Evolutionary conservation across 768 basidiomycete genomes (phyloP).

Genomic region (Mycena rebaudengoi): DNA sequence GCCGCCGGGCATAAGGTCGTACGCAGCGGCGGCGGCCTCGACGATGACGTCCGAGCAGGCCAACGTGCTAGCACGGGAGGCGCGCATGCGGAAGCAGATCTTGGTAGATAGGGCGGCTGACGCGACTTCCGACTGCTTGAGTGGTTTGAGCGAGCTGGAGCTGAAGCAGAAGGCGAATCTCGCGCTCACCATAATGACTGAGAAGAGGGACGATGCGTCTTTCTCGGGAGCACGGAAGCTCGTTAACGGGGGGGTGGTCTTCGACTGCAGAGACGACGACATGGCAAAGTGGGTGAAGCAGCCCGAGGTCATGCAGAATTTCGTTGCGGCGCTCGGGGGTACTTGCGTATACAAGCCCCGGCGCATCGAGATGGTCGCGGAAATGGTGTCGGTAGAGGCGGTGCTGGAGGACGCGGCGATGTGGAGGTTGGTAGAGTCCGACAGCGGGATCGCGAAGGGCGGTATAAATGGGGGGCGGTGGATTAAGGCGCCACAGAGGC

Average conservation of each 20-base stretch:
- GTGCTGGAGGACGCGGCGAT: conserved; percentile 29
- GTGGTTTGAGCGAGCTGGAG: neutral
- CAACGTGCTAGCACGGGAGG: neutral
- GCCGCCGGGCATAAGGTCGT: neutral
- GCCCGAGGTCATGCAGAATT: neutral
- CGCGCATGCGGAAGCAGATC: neutral
- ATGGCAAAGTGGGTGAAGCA: neutral
- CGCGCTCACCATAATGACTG: neutral
- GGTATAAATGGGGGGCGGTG: neutral
- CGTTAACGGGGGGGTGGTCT: conserved; percentile 2
- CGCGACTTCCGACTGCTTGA: neutral
- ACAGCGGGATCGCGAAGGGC: neutral
- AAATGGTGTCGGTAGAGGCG: conserved; percentile 7
- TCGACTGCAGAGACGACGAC: conserved; percentile 6
- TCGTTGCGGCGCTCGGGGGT: neutral
- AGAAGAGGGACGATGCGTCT: neutral
- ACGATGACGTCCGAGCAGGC: conserved; percentile 5
- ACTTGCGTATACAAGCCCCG: neutral
- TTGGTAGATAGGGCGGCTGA: neutral
- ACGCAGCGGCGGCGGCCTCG: neutral
- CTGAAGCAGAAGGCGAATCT: conserved; percentile 1
- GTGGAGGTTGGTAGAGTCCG: neutral
- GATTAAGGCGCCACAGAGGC: neutral
- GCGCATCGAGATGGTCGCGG: neutral
- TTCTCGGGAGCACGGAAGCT: conserved; percentile 2